Evolutionary conservation across 108 stramenopile genomes (phyloP).

Genomic region (Pinguiococcus pyrenoidosus): DNA sequence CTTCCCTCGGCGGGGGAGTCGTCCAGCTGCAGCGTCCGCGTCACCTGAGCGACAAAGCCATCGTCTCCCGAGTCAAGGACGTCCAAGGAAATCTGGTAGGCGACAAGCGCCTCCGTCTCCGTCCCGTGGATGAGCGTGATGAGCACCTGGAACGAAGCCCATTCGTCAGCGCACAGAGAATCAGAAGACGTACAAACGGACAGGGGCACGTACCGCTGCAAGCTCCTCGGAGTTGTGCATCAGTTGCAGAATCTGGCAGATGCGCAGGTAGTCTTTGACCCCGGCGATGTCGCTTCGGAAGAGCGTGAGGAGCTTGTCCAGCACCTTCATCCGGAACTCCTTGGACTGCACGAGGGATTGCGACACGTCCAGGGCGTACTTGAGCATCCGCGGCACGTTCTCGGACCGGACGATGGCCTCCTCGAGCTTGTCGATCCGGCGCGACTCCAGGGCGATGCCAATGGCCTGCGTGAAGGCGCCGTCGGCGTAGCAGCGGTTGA

Average conservation of each 20-base stretch:
- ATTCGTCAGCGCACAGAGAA: too few species aligned
- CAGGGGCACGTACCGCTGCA: too few species aligned
- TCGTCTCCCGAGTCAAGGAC: slow-evolving; percentile 16
- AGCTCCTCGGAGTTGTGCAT: too few species aligned
- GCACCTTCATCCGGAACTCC: slow-evolving; percentile 54
- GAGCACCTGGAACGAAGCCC: too few species aligned
- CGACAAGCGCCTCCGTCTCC: slow-evolving; percentile 63
- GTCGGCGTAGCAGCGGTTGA: slow-evolving; percentile 72
- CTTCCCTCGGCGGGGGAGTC: not conserved
- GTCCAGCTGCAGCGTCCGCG: slow-evolving; percentile 26
- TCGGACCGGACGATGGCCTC: slow-evolving; percentile 20
- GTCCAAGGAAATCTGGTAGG: slow-evolving; percentile 83
- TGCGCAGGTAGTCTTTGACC: too few species aligned
- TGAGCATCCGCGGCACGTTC: slow-evolving; percentile 18
- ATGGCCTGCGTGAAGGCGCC: slow-evolving; percentile 73
- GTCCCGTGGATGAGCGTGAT: slow-evolving; percentile 13
- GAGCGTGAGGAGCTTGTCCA: slow-evolving; percentile 48
- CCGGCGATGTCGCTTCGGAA: too few species aligned
- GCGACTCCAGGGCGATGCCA: slow-evolving; percentile 87
- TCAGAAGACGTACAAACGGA: too few species aligned
- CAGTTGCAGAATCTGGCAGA: too few species aligned
- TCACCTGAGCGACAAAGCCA: slow-evolving; percentile 52
- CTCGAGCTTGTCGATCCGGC: slow-evolving; percentile 51
- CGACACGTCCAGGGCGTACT: slow-evolving; percentile 30
- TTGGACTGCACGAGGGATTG: slow-evolving; percentile 53